A percentile compares a stretch with the other conserved stretches of the same genome.
Evolutionary conservation across 2,329 filamentous ascomycete genomes (phyloP).

Genomic region (Botrytis paeoniae): DNA sequence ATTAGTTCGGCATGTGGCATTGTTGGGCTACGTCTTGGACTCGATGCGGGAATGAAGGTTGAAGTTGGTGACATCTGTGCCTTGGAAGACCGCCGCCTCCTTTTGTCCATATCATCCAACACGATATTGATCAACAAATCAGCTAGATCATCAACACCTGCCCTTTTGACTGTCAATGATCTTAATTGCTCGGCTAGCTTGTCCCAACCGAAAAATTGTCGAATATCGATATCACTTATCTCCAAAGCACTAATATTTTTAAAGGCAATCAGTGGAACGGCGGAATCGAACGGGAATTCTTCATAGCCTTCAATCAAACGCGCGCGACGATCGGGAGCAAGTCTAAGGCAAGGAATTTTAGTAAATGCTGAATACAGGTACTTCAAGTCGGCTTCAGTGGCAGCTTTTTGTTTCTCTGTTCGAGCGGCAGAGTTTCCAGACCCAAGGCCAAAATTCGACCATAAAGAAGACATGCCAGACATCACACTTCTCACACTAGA

Average conservation of each 20-base stretch:
- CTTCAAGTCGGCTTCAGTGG: constrained; percentile 81
- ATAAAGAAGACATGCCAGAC: constrained; percentile 92
- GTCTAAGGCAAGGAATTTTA: constrained; percentile 87
- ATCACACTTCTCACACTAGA: constrained; percentile 96
- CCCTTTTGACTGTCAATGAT: constrained; percentile 83
- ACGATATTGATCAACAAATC: constrained; percentile 92
- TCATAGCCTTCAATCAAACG: constrained; percentile 89
- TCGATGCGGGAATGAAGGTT: constrained; percentile 59
- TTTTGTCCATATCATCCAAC: constrained; percentile 91
- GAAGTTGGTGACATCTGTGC: constrained; percentile 75
- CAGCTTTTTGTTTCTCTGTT: constrained; percentile 84
- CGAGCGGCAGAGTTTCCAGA: constrained; percentile 77
- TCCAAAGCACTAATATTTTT: constrained; percentile 95
- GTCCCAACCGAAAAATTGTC: constrained; percentile 98
- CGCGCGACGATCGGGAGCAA: constrained; percentile 91
- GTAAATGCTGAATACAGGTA: constrained; percentile 98
- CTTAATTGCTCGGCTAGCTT: constrained; percentile 86
- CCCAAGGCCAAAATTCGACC: constrained; percentile 82
- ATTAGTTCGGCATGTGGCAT: constrained; percentile 63
- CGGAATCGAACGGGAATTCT: constrained; percentile 96
- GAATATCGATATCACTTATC: constrained; percentile 91
- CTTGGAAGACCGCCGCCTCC: constrained; percentile 84
- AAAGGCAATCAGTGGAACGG: constrained; percentile 93
- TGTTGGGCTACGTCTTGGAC: constrained; percentile 60
- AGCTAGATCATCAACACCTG: constrained; percentile 81